phyloP scores from a whole-genome alignment of 345 rosid species.

The Conringia planisiliqua region DNA sequence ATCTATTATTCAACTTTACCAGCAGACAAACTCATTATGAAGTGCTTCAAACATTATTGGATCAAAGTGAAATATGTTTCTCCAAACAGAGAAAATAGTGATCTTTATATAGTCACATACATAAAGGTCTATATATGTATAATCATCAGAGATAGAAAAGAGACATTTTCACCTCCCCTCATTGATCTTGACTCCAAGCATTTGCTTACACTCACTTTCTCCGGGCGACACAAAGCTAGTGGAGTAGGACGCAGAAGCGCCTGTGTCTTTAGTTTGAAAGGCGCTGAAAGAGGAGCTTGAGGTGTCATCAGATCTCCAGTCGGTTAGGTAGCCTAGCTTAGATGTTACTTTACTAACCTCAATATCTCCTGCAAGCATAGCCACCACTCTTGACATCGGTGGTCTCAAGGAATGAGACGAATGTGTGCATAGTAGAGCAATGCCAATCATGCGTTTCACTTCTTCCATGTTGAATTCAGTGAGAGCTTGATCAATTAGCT shows the following conservation, averaged over 20 bases:
- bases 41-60: not conserved
- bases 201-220: not conserved
- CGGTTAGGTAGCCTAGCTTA: conserved; percentile 34
- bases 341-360: conserved; percentile 41
- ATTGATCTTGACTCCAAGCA: not conserved
- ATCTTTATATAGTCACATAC: not conserved
- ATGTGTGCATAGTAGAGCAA: conserved; percentile 53
- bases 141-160: no score
- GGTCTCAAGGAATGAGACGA: conserved; percentile 44
- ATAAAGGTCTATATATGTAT: no score
- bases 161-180: conserved; percentile 5
- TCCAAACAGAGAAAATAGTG: not conserved
- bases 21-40: not conserved
- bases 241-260: not conserved
- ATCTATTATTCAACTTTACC: not conserved
- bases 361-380: conserved; percentile 60
- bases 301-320: conserved; percentile 34
- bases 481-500: conserved; percentile 42
- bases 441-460: conserved; percentile 40
- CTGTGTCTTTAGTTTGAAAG: not conserved
- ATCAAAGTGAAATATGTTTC: not conserved
- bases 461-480: not conserved
- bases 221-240: conserved; percentile 6
- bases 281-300: conserved; percentile 32
- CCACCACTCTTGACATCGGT: conserved; percentile 57